A percentile compares a stretch with the other conserved stretches of the same genome.
These are phyloP conservation scores for Rhodotorula kratochvilovae DNA, from an alignment of 768 basidiomycete genomes.

Conservation along the genomic window DNA sequence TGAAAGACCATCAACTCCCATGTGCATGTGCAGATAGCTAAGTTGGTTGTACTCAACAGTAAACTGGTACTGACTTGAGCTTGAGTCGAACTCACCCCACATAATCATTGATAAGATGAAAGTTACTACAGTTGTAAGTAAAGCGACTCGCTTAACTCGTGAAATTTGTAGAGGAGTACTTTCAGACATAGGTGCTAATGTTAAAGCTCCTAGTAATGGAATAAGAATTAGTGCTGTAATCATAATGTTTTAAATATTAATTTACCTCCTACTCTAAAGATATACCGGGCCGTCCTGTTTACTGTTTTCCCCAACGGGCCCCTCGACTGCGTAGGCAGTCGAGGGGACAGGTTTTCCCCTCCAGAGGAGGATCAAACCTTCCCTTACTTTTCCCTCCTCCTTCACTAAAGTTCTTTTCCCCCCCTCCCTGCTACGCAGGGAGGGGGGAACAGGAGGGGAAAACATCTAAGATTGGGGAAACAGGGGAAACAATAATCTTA, in stretches of 20 bases:
- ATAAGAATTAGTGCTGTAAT: constrained; percentile 29
- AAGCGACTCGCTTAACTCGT: constrained; percentile 21
- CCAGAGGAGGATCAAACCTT: no score
- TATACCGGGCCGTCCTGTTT: no score
- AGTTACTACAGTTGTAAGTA: constrained; percentile 31
- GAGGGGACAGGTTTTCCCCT: no score
- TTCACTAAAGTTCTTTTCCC: neutral
- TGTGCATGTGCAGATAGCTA: constrained; percentile 32
- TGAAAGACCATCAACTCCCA: constrained; percentile 42
- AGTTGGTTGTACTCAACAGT: constrained; percentile 30
- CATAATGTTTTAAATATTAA: constrained; percentile 19
- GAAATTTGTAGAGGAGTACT: constrained; percentile 1
- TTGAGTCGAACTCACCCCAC: no score
- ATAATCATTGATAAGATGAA: constrained; percentile 23
- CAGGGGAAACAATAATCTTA: neutral
- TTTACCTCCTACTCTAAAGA: constrained; percentile 31
- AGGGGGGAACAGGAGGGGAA: no score
- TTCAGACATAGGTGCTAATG: constrained; percentile 5
- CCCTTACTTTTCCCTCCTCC: no score
- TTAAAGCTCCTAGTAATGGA: constrained; percentile 13
- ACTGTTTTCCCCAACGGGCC: no score
- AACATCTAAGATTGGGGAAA: neutral
- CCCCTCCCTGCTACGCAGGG: constrained; percentile 18
- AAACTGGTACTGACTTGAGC: constrained; percentile 6
- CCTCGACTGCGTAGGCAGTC: no score